A percentile compares a stretch with the other conserved stretches of the same genome.
Conservation (phyloP, 2,329 filamentous ascomycete genomes). For the Aspergillus sp. region DNA sequence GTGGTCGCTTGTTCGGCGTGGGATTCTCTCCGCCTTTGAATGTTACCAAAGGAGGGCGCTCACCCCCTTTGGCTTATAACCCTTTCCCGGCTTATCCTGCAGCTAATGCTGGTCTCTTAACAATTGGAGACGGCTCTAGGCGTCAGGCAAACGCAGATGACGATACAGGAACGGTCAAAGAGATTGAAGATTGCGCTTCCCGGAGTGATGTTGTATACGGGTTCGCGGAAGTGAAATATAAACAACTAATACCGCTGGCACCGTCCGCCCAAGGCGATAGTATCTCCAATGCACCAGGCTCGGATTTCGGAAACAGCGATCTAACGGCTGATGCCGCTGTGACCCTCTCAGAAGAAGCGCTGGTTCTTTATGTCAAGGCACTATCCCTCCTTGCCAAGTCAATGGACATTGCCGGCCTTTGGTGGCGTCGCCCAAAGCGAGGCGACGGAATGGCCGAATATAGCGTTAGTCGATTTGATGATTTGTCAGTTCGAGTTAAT, state of each 20-base stretch:
- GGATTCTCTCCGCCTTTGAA: conserved; percentile 51
- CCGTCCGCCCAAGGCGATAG: conserved; percentile 59
- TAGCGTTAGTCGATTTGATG: conserved; percentile 44
- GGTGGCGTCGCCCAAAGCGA: conserved; percentile 83
- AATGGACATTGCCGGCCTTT: conserved; percentile 90
- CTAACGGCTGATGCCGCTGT: conserved; percentile 85
- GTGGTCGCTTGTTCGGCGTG: conserved; percentile 56
- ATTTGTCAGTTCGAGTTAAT: conserved; percentile 74
- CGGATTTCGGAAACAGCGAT: conserved; percentile 61
- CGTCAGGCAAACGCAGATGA: conserved; percentile 67
- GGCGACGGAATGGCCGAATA: conserved; percentile 55
- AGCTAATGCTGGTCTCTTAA: conserved; percentile 66
- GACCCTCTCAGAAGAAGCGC: conserved; percentile 84
- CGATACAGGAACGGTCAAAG: conserved; percentile 73
- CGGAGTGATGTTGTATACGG: conserved; percentile 95
- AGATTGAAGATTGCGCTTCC: conserved; percentile 88
- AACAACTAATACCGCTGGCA: conserved; percentile 86
- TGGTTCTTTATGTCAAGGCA: conserved; percentile 95
- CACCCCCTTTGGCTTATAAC: conserved; percentile 52
- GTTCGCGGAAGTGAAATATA: conserved; percentile 98
- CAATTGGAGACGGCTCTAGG: conserved; percentile 63
- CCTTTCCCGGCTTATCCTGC: conserved; percentile 84
- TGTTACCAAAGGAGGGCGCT: conserved; percentile 46
- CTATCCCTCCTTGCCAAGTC: conserved; percentile 85
- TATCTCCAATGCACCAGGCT: conserved; percentile 30